Conservation (phyloP, 2,329 filamentous ascomycete species). For the Fonsecaea nubica region DNA sequence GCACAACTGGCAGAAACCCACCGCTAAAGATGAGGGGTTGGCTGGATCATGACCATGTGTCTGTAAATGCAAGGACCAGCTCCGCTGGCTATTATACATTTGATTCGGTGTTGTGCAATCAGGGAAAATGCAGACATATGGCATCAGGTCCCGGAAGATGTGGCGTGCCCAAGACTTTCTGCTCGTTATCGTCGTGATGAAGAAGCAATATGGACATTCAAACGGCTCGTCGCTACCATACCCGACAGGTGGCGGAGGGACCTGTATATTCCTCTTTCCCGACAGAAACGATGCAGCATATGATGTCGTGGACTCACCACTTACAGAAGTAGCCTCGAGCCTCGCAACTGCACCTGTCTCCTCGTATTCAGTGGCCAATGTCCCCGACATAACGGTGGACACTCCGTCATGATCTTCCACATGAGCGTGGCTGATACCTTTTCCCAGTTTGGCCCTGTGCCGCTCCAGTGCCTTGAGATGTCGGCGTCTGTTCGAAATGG, state of each 20-base stretch:
- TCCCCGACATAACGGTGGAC: slow-evolving; percentile 9
- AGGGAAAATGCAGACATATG: slow-evolving; percentile 47
- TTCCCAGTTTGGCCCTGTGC: slow-evolving; percentile 45
- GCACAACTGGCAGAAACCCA: background rate
- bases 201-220: slow-evolving; percentile 52
- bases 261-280: background rate
- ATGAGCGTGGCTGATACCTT: slow-evolving; percentile 36
- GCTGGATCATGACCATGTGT: no score
- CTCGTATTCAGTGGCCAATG: background rate
- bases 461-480: slow-evolving; percentile 49
- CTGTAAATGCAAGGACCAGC: slow-evolving; percentile 13
- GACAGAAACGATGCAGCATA: background rate
- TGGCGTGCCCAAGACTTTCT: slow-evolving; percentile 49
- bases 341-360: slow-evolving; percentile 23
- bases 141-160: slow-evolving; percentile 49
- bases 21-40: slow-evolving; percentile 10
- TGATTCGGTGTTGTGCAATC: slow-evolving; percentile 36
- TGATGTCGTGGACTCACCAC: slow-evolving; percentile 8
- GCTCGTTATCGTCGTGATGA: slow-evolving; percentile 43
- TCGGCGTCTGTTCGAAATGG: slow-evolving; percentile 46
- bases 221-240: slow-evolving; percentile 38
- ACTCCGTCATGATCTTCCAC: background rate
- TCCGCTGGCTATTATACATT: slow-evolving; percentile 32
- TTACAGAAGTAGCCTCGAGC: background rate
- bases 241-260: no score